These are phyloP conservation scores for Mortierella sp. DNA, from an alignment of 371 early-diverging fungal species.

Conservation along the genomic window DNA sequence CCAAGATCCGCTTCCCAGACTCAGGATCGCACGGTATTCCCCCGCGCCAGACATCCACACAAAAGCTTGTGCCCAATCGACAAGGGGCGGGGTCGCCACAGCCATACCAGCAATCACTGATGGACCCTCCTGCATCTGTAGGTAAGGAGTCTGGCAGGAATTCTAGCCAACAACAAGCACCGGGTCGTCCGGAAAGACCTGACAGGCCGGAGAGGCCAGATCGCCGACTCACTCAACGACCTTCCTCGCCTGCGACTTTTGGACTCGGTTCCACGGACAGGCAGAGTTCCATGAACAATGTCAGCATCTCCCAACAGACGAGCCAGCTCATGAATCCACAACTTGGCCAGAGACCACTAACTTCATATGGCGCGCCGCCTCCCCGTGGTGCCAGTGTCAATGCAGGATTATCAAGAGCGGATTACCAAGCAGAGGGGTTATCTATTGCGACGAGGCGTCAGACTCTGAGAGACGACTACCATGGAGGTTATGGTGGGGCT, in stretches of 20 bases:
- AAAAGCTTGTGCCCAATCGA: background rate
- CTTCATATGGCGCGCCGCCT: slow-evolving; percentile 34
- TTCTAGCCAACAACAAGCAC: slow-evolving; percentile 15
- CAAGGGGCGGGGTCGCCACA: background rate
- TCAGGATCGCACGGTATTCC: slow-evolving; percentile 21
- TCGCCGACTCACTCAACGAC: slow-evolving; percentile 46
- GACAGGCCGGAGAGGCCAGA: slow-evolving; percentile 49
- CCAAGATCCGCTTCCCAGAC: slow-evolving; percentile 45
- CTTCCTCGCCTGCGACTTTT: slow-evolving; percentile 28
- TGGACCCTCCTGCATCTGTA: slow-evolving; percentile 9
- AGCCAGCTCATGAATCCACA: slow-evolving; percentile 49
- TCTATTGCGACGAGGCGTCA: slow-evolving; percentile 42
- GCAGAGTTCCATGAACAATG: slow-evolving; percentile 11
- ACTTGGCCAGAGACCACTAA: slow-evolving; percentile 32
- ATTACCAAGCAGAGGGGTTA: slow-evolving; percentile 37
- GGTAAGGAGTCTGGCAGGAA: slow-evolving; percentile 22
- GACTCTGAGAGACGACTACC: slow-evolving; percentile 44
- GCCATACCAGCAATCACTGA: slow-evolving; percentile 4
- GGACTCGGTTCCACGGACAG: slow-evolving; percentile 14
- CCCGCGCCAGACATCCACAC: slow-evolving; percentile 37
- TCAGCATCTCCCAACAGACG: slow-evolving; percentile 36
- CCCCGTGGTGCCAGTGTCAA: slow-evolving; percentile 44
- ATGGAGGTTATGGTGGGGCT: slow-evolving; percentile 49
- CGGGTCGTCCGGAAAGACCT: slow-evolving; percentile 31
- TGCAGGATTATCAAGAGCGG: slow-evolving; percentile 13